These are phyloP conservation scores for Phellinidium pouzarii DNA, from an alignment of 1,284 basidiomycete genomes.

Conservation along the genomic window DNA sequence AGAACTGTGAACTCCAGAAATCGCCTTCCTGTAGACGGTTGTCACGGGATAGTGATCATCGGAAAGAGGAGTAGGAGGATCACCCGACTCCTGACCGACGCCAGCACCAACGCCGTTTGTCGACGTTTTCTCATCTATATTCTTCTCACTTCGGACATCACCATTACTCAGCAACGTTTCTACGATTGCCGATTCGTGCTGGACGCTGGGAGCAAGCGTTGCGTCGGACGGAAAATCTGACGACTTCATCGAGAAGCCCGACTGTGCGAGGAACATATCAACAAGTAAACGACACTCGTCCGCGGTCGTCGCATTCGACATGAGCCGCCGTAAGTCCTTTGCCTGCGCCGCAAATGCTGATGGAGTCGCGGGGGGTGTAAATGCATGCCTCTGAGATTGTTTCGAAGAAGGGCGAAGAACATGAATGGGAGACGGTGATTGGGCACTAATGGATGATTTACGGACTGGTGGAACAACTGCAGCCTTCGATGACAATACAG, in stretches of 20 bases:
- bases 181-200: slow-evolving; percentile 14
- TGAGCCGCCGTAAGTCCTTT: slow-evolving; percentile 59
- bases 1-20: neutral
- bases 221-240: slow-evolving; percentile 11
- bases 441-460: neutral
- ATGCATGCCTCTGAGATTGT: slow-evolving; percentile 10
- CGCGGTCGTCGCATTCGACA: slow-evolving; percentile 66
- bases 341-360: slow-evolving; percentile 35
- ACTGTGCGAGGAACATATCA: slow-evolving; percentile 70
- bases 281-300: slow-evolving; percentile 82
- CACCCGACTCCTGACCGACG: neutral
- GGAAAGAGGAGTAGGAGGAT: slow-evolving; percentile 12
- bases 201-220: neutral
- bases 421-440: slow-evolving; percentile 1
- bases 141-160: slow-evolving; percentile 1
- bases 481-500: neutral
- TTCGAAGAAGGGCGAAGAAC: slow-evolving; percentile 7
- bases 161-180: slow-evolving; percentile 13
- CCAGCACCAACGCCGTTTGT: neutral
- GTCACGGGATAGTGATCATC: slow-evolving; percentile 4
- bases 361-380: slow-evolving; percentile 19
- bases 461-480: neutral
- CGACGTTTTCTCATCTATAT: neutral
- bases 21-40: slow-evolving; percentile 10
- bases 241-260: slow-evolving; percentile 32